Evolutionary conservation across 192 early-diverging fungal species (phyloP), one percentile per base, ranked within the genome.

Genomic region (Pilobolus umbonatus): DNA sequence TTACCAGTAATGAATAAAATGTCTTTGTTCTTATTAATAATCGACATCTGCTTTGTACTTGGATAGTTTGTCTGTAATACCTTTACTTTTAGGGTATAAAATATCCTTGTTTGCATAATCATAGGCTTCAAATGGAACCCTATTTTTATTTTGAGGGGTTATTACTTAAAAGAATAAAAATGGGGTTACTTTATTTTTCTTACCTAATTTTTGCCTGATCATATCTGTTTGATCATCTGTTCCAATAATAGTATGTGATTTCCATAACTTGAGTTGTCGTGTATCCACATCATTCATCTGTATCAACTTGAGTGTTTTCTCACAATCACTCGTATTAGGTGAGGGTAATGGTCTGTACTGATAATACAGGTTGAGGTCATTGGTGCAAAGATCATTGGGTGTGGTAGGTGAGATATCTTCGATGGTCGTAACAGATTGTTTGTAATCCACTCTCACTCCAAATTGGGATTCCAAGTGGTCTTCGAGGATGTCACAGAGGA

Each of bases 1-100:
- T 49, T 64, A 64, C 62, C 62, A 50, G 57, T 31, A 31, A 64
- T 46, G 28, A 46, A 49, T 11, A 64, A 14, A 17, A 44, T 57
- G 35, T 42, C 45, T 22, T 64, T 26, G 43, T 30, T 25, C 21
- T 64, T 64, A 29, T 12, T 49, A 4, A 64, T 26, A 1, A 38
- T 39, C 7, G 62, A 64, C 15, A 64, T 42, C 11, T 55, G 31
- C 12, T 38, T n/a, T 19, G 31, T 28, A 30, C 55, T 55, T 7
- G 62, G 62, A 38, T 39, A 64, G 26, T 56, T 64, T 44, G 62
- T 64, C 5, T 31, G 24, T 35, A 24, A 8, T 30, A 47, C 55
- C 11, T 35, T 24, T 2, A 34, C 44, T 21, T 50, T 30, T 8
- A 64, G 45, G 4, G 58, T 60, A 30, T 54, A 57, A 22, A 64